phyloP scores from a whole-genome alignment of 768 basidiomycete genomes.

The Guyanaporus albipodus region DNA sequence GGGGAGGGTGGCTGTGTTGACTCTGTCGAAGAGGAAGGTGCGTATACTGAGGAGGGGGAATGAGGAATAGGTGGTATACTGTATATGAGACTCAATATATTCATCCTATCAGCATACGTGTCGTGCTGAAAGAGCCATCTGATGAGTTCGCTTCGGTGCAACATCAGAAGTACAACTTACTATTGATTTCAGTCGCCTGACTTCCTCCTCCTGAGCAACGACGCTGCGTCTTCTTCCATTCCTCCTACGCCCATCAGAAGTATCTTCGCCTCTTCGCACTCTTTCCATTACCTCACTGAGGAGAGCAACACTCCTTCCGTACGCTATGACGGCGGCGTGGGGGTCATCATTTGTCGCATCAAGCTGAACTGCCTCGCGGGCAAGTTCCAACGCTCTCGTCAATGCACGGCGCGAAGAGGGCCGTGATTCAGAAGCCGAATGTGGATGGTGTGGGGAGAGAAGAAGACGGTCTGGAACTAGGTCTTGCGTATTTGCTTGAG shows the following conservation, averaged over 20 bases:
- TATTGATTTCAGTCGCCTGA: constrained; percentile 79
- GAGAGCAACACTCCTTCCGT: constrained; percentile 80
- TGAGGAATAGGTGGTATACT: constrained; percentile 76
- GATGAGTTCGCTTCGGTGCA: constrained; percentile 13
- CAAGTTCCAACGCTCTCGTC: constrained; percentile 81
- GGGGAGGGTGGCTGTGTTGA: constrained; percentile 37
- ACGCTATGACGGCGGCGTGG: constrained; percentile 83
- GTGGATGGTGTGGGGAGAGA: constrained; percentile 43
- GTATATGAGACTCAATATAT: constrained; percentile 86
- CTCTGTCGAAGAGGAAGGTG: constrained; percentile 37
- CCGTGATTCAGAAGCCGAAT: constrained; percentile 43
- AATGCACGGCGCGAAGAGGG: constrained; percentile 81
- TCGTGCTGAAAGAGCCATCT: constrained; percentile 60
- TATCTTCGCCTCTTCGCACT: constrained; percentile 81
- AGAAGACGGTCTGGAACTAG: constrained; percentile 41
- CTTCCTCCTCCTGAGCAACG: constrained; percentile 90
- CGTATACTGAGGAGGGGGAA: constrained; percentile 51
- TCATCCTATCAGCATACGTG: constrained; percentile 93
- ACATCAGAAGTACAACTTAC: constrained; percentile 47
- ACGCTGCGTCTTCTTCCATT: constrained; percentile 69
- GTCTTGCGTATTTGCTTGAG: constrained; percentile 34
- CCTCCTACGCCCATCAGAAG: constrained; percentile 58
- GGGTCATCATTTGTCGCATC: constrained; percentile 88
- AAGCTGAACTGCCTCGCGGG: constrained; percentile 84
- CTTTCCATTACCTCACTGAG: constrained; percentile 92